Base-by-base conservation (phyloP, 2,329 filamentous ascomycete species). In the Ascochyta koolunga region DNA sequence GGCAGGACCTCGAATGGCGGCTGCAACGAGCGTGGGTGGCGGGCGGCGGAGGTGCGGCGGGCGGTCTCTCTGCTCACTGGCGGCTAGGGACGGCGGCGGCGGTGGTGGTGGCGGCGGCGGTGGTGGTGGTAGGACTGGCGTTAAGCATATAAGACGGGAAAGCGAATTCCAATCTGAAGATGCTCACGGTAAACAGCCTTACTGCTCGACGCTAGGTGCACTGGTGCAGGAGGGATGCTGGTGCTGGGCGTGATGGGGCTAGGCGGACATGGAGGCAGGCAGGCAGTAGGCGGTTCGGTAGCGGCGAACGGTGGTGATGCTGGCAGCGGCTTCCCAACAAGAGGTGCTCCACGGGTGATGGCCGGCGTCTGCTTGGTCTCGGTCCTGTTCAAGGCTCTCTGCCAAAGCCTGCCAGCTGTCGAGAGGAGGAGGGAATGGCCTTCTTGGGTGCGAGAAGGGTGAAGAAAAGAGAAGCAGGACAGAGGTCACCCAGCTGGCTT, bases 371-470 rank as follows among this genome's bases (percentile, higher is more conserved):
- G 8, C 22, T 24, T 24, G 5, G 2, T 8, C 8, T 24, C 62
- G 59, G 59, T 65, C 64, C 27, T 19, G 18, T 54, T 13, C 42
- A 59, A 54, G 56, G 51, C 43, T 54, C 57, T 55, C 54, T 59
- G 58, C 54, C 65, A 60, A 27, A 16, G 43, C 43, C 50, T 47
- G 41, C 51, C 51, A 41, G 51, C 44, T 36, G 45, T 46, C 39
- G 47, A 36, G 10, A 18, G 56, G 62, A 29, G 11, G 27, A 55
- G 65, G 58, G 57, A 58, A 56, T 55, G 60, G 67, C 71, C 71
- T 74, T 74, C 70, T 75, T 67, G 69, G 68, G 69, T 66, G 69
- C 68, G 65, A 73, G 73, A 75, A 75, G 71, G 72, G 62, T 71
- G 65, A 62, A 61, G 62, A 64, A 63, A 64, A 66, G 62, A 62